These are phyloP conservation scores for Teunomyces barrocoloradensis DNA, from an alignment of 805 yeast genomes.

Conservation along the genomic window DNA sequence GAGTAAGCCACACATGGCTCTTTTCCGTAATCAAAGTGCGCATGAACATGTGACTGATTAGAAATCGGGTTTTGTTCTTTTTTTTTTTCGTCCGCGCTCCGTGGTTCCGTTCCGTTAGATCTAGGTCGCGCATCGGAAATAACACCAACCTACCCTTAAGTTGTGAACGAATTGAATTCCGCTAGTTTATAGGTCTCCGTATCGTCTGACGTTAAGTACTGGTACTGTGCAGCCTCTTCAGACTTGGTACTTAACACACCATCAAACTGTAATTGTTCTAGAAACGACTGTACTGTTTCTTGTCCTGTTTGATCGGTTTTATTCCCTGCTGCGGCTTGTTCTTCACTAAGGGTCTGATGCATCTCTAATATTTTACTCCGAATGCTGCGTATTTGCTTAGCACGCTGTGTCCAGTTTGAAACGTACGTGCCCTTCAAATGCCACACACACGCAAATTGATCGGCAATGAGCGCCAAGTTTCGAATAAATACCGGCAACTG, in stretches of 20 bases:
- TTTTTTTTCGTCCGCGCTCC: background rate
- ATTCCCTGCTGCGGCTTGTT: constrained; percentile 12
- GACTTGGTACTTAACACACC: background rate
- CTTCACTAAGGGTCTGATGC: constrained; percentile 28
- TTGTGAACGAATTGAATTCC: constrained; percentile 31
- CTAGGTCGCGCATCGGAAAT: background rate
- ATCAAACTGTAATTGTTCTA: constrained; percentile 2
- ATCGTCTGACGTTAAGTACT: constrained; percentile 6
- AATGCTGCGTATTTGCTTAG: constrained; percentile 48
- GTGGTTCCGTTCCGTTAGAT: no score
- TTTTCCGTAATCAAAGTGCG: background rate
- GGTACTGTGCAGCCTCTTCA: constrained; percentile 5
- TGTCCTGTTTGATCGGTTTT: constrained; percentile 3
- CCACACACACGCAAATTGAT: constrained; percentile 76
- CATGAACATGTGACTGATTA: background rate
- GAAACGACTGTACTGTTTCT: constrained; percentile 2
- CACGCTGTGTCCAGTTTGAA: constrained; percentile 68
- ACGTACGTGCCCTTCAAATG: constrained; percentile 50
- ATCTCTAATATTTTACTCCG: constrained; percentile 24
- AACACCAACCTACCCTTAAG: background rate
- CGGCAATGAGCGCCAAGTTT: constrained; percentile 61
- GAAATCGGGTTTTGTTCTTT: background rate
- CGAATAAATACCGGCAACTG: constrained; percentile 64
- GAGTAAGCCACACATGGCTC: background rate
- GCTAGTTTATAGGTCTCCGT: constrained; percentile 20